Conservation (phyloP, 1,284 basidiomycete genomes). For the Cutaneotrichosporon sp. region DNA sequence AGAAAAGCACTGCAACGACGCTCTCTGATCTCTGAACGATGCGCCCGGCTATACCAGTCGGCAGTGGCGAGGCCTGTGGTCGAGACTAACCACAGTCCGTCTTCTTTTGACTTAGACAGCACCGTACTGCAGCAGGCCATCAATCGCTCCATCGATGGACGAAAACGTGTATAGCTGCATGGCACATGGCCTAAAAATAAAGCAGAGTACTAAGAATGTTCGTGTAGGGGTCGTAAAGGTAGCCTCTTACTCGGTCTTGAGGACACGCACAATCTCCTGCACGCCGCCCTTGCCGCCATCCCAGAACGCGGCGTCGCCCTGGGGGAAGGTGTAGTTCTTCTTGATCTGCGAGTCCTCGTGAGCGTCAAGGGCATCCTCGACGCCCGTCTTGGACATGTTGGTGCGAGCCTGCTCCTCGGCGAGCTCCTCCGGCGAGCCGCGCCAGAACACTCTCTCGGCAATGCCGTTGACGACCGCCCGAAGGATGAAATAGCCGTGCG, state of each 20-base stretch:
- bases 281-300: conserved; percentile 46
- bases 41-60: no score
- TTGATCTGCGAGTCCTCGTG: background rate
- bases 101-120: no score
- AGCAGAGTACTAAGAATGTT: background rate
- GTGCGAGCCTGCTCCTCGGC: conserved; percentile 5
- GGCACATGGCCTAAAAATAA: background rate
- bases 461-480: conserved; percentile 66
- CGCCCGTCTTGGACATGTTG: conserved; percentile 6
- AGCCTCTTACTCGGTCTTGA: conserved; percentile 39
- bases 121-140: no score
- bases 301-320: conserved; percentile 38
- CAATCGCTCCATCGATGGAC: no score
- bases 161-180: background rate
- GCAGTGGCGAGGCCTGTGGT: no score
- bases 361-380: conserved; percentile 14
- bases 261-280: conserved; percentile 36
- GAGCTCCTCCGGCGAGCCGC: conserved; percentile 64
- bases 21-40: no score
- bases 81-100: background rate
- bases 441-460: conserved; percentile 74
- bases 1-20: no score
- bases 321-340: background rate
- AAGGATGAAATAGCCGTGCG: conserved; percentile 75
- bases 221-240: background rate